These are phyloP conservation scores for Umbilicus rupestris DNA, from an alignment of 164 flowering plant species.

Conservation along the genomic window DNA sequence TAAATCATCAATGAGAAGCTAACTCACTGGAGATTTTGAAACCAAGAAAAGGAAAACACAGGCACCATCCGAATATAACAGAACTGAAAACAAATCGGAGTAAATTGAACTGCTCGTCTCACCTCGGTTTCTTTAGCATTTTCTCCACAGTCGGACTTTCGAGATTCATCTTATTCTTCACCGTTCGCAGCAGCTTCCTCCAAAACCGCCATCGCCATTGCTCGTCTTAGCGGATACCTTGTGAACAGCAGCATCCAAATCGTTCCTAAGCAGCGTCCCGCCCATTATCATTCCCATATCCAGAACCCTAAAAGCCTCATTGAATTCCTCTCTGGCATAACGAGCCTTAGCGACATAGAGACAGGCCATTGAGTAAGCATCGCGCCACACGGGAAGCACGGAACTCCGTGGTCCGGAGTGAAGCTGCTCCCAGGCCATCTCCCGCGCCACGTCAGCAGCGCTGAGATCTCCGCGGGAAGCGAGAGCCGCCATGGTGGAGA, in stretches of 20 bases:
- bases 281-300: conserved; percentile 95
- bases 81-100: neutral
- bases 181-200: neutral
- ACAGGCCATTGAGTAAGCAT: conserved; percentile 92
- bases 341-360: conserved; percentile 51
- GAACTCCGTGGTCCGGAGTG: conserved; percentile 97
- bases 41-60: neutral
- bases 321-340: conserved; percentile 29
- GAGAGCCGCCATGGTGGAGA: conserved; percentile 39
- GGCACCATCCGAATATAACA: too few species aligned
- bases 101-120: conserved; percentile 14
- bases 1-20: too few species aligned
- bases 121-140: conserved; percentile 46
- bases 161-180: neutral
- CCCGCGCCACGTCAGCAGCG: conserved; percentile 84
- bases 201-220: neutral
- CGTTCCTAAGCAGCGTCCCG: conserved; percentile 49
- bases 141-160: conserved; percentile 3
- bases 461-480: conserved; percentile 53
- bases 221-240: conserved; percentile 18
- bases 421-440: conserved; percentile 99
- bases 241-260: conserved; percentile 41
- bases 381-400: conserved; percentile 80
- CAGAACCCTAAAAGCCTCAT: conserved; percentile 58
- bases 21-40: neutral